Conservation (phyloP, 2,329 filamentous ascomycete species). For the Botrytis fragariae region DNA sequence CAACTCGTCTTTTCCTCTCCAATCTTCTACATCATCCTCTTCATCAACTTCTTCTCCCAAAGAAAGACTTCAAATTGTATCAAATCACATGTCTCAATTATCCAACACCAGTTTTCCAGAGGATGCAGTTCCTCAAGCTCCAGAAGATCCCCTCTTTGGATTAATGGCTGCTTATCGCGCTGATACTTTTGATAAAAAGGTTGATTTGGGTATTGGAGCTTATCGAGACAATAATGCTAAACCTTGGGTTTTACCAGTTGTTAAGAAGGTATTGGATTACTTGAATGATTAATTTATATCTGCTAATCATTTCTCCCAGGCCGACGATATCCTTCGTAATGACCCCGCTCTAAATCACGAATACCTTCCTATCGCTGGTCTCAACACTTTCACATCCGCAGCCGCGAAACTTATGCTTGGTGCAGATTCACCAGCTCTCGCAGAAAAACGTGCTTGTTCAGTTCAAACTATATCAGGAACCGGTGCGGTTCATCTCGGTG, state of each 20-base stretch:
- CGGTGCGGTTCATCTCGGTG: conserved; percentile 89
- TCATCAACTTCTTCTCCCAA: conserved; percentile 42
- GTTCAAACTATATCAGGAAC: conserved; percentile 97
- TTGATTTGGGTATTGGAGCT: conserved; percentile 88
- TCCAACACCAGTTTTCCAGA: conserved; percentile 67
- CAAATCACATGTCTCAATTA: conserved; percentile 62
- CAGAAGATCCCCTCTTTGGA: conserved; percentile 93
- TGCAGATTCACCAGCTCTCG: conserved; percentile 71
- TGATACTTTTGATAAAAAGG: conserved; percentile 75
- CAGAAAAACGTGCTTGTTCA: conserved; percentile 76
- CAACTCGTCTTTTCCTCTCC: conserved; percentile 20
- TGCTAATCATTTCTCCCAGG: conserved; percentile 52
- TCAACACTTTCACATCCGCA: conserved; percentile 80
- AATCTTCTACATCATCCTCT: conserved; percentile 10
- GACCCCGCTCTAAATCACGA: conserved; percentile 95
- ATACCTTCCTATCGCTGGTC: conserved; percentile 93
- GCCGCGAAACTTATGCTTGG: conserved; percentile 90
- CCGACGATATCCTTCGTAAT: conserved; percentile 82
- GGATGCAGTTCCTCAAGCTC: conserved; percentile 79
- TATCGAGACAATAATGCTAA: conserved; percentile 95
- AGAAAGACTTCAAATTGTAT: conserved; percentile 58
- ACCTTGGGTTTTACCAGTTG: conserved; percentile 94
- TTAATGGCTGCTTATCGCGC: conserved; percentile 84
- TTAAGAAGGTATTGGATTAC: conserved; percentile 73
- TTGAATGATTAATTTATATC: background rate